Base-by-base conservation (phyloP, 352 stramenopile species). In the Pythium monospermum region DNA sequence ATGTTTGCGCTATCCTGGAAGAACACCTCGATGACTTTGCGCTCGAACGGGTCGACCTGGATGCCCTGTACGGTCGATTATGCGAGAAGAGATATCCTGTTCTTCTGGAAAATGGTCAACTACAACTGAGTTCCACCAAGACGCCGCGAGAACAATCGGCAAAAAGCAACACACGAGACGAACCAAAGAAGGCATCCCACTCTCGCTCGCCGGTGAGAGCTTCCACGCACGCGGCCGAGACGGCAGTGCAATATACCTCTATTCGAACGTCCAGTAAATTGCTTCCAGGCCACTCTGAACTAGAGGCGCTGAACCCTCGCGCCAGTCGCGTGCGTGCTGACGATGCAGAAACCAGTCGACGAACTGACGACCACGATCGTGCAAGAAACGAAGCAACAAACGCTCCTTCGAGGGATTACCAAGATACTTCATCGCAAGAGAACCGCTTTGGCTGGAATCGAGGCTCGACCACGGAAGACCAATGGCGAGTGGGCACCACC, bases 1-100 rank as follows among this genome's bases (percentile, higher is more conserved):
- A 87, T 28, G 57, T 90, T 16, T 68, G 64, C 13, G 58, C 68
- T 5, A 33, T 83, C 12, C 38, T 87, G 0, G 74, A 84, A 39
- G 46, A 50, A 0, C 55, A 61, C 21, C 44, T 85, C 6, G 76
- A 87, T 18, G 71, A 85, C 18, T 81, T 67, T 37, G 63, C 72
- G 16, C 30, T 73, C 10, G 67, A 83, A 16, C 69, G 70, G 32
- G 58, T 83, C 18, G 75, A 86, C 54, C 65, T 79, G 39, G 71
- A 76, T 40, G 65, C 52, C 2, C 44, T 89, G 12, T 57, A 69
- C 16, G 37, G 53, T 1, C 58, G 75, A 38, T 42, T 84, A 16
- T 60, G 64, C 18, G 57, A 66, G 37, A 70, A 73, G 4, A 49
- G 67, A 16, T 13, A 82, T 2, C 65, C 73, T 0, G 42, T 57